phyloP scores from a whole-genome alignment of 352 stramenopile genomes.

The Phytophthora palmivora region DNA sequence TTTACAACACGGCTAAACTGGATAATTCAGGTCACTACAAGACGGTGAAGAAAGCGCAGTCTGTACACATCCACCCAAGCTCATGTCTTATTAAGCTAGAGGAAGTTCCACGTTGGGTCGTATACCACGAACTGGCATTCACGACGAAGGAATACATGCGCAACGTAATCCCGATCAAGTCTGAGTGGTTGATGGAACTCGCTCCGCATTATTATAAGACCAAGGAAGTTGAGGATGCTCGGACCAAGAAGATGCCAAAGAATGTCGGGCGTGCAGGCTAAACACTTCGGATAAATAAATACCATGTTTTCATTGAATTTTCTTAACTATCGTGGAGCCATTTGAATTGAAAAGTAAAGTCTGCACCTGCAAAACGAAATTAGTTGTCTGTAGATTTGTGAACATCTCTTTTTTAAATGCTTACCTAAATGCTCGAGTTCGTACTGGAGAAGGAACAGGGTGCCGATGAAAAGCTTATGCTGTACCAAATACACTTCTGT shows the following conservation, averaged over 20 bases:
- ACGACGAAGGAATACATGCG: slow-evolving; percentile 99
- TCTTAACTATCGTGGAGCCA: too few species aligned
- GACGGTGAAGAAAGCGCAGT: slow-evolving; percentile 98
- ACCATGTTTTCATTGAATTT: too few species aligned
- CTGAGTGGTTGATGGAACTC: slow-evolving; percentile 98
- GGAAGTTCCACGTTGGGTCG: slow-evolving; percentile 93
- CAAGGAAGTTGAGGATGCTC: slow-evolving; percentile 96
- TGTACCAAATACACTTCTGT: not conserved
- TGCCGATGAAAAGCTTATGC: too few species aligned
- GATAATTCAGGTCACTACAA: slow-evolving; percentile 97
- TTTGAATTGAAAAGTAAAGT: too few species aligned
- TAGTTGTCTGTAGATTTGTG: too few species aligned
- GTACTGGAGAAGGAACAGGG: too few species aligned
- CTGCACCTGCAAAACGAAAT: too few species aligned
- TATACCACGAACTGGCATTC: slow-evolving; percentile 99
- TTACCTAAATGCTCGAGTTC: too few species aligned
- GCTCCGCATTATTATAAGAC: slow-evolving; percentile 99
- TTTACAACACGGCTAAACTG: slow-evolving; percentile 99
- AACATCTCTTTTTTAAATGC: too few species aligned
- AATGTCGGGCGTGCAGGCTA: slow-evolving; percentile 52
- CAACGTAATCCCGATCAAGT: slow-evolving; percentile 96
- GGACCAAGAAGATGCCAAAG: slow-evolving; percentile 98
- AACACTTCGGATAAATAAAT: not conserved
- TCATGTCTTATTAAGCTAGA: slow-evolving; percentile 95
- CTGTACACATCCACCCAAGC: slow-evolving; percentile 98